A percentile compares a stretch with the other conserved stretches of the same genome.
phyloP scores from a whole-genome alignment of 2,329 filamentous ascomycete species.

The Pseudopithomyces maydicus region DNA sequence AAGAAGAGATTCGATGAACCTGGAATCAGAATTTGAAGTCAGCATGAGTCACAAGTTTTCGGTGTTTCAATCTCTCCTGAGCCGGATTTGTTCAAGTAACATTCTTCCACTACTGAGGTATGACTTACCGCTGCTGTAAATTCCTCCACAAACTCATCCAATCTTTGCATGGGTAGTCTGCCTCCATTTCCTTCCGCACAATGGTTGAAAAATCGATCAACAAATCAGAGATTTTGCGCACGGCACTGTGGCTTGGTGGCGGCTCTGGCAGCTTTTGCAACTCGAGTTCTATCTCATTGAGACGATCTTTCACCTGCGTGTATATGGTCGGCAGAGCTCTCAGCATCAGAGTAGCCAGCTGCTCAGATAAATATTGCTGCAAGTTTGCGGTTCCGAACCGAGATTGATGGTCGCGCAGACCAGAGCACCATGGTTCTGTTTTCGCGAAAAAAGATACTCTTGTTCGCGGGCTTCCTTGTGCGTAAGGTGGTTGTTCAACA shows the following conservation, averaged over 20 bases:
- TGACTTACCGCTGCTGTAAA: conserved; percentile 47
- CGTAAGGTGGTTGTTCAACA: conserved; percentile 52
- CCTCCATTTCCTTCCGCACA: conserved; percentile 60
- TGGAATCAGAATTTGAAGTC: background rate
- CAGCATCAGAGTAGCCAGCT: conserved; percentile 53
- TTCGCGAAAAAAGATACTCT: conserved; percentile 59
- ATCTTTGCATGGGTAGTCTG: conserved; percentile 48
- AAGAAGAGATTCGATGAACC: conserved; percentile 54
- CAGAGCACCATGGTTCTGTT: conserved; percentile 51
- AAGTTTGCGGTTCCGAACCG: conserved; percentile 61
- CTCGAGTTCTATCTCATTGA: conserved; percentile 59
- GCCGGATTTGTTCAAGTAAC: no score
- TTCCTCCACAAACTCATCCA: conserved; percentile 52
- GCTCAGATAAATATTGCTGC: conserved; percentile 53
- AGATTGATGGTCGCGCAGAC: conserved; percentile 44
- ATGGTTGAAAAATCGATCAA: conserved; percentile 61
- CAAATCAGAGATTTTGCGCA: conserved; percentile 66
- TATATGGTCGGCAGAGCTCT: conserved; percentile 50
- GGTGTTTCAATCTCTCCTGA: background rate
- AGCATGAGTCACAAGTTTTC: background rate
- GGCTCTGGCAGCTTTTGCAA: conserved; percentile 69
- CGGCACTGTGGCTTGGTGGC: conserved; percentile 66
- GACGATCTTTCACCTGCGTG: conserved; percentile 51
- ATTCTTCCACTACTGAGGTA: no score
- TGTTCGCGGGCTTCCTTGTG: conserved; percentile 54